Evolutionary conservation across 2,329 filamentous ascomycete genomes (phyloP), one percentile per base, ranked within the genome.

Genomic region (Botryotinia narcissicola): DNA sequence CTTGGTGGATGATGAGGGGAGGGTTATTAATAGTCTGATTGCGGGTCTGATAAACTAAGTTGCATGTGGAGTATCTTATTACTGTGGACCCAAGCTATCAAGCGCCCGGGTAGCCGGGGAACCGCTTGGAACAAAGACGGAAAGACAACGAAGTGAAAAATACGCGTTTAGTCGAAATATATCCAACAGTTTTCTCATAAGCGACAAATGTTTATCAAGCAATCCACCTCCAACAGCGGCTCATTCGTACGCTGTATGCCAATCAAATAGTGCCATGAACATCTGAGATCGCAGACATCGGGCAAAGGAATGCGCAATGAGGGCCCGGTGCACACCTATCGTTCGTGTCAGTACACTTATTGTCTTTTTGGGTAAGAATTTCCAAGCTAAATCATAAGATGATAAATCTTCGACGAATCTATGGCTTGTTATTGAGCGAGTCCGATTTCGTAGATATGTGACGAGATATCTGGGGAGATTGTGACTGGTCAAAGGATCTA

Each of bases 11-110:
- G 32, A 54, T 57, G 64, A 57, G 35, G 46, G 37, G 46, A 68
- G 14, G 25, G 35, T 57, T 68, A 68, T 40, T 42, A 68, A 68
- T 68, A 57, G 64, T 54, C 35, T 25, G 35, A 68, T 29, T 20
- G 32, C 14, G 64, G 64, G 25, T 67, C 32, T 35, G 12, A 3
- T 25, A 2, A 37, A 54, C 14, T 29, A 67, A 35, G 12, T 51
- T 20, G 14, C 35, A n/a, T 54, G 22, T 40, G 62, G 29, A 66
- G 42, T 5, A 66, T 68, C 0, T 8, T 54, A 2, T n/a, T n/a
- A 42, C 5, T 48, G 7, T 54, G 61, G 40, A 44, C n/a, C 37
- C 25, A 29, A n/a, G 16, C 4, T 40, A 42, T 68, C 48, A 68
- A 68, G 35, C 64, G 64, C 64, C 48, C 64, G 35, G 64, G 48